These are phyloP conservation scores for Nidularia pulvinata DNA, from an alignment of 768 basidiomycete genomes.

Conservation along the genomic window DNA sequence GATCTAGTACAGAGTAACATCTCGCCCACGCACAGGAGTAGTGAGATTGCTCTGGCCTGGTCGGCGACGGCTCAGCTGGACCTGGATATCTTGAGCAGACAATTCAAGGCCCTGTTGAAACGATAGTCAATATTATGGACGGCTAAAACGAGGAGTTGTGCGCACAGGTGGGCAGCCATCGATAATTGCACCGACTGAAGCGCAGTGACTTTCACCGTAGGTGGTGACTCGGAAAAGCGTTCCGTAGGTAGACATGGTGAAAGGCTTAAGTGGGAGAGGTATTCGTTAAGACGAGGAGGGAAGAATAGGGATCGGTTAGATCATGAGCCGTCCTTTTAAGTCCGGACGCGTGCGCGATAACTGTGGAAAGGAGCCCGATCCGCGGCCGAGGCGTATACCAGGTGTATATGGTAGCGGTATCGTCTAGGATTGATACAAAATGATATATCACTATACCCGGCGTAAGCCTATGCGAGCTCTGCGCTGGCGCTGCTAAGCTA, in stretches of 20 bases:
- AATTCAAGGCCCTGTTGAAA: constrained; percentile 74
- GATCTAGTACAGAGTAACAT: constrained; percentile 1
- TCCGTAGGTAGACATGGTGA: constrained; percentile 90
- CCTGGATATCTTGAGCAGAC: constrained; percentile 82
- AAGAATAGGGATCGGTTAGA: too few species aligned
- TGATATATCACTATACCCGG: too few species aligned
- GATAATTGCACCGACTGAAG: constrained; percentile 95
- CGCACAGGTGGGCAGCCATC: constrained; percentile 96
- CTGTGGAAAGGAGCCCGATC: background rate
- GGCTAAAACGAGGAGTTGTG: constrained; percentile 7
- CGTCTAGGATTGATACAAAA: too few species aligned
- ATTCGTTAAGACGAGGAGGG: too few species aligned
- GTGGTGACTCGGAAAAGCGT: constrained; percentile 93
- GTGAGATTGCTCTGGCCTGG: constrained; percentile 98
- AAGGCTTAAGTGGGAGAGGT: constrained; percentile 1
- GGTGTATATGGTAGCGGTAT: too few species aligned
- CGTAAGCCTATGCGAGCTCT: too few species aligned
- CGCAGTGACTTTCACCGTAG: constrained; percentile 97
- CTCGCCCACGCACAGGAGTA: constrained; percentile 73
- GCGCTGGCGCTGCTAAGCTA: too few species aligned
- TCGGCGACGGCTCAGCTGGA: constrained; percentile 86
- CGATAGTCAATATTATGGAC: constrained; percentile 4
- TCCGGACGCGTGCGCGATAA: too few species aligned
- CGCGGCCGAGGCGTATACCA: background rate
- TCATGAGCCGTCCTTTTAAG: too few species aligned